Conservation (phyloP, 352 stramenopile genomes). For the Aphanomyces astaci region DNA sequence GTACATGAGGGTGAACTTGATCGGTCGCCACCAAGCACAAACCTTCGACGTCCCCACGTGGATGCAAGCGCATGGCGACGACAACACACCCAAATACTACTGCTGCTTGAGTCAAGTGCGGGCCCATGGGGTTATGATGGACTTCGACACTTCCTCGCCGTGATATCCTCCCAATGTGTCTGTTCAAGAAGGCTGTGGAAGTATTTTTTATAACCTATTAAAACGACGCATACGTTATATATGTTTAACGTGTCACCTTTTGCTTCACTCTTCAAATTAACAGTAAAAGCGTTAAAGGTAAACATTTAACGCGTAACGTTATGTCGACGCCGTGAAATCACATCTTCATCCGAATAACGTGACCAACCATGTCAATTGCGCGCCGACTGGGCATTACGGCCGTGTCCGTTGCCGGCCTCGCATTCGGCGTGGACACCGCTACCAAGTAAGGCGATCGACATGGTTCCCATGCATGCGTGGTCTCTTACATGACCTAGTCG, state of each 20-base stretch:
- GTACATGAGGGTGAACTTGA: conserved; percentile 49
- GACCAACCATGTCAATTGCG: background rate
- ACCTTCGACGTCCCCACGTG: conserved; percentile 55
- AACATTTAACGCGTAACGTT: background rate
- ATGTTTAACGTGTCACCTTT: too few species aligned
- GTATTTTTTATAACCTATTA: background rate
- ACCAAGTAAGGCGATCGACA: background rate
- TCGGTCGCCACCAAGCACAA: conserved; percentile 62
- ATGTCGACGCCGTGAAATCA: background rate
- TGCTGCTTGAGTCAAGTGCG: conserved; percentile 75
- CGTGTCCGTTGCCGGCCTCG: background rate
- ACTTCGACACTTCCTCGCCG: background rate
- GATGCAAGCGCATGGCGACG: conserved; percentile 36
- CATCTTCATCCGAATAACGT: background rate
- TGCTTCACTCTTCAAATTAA: too few species aligned
- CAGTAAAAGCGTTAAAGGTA: too few species aligned
- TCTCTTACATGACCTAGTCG: background rate
- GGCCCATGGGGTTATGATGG: conserved; percentile 35
- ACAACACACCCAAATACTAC: conserved; percentile 62
- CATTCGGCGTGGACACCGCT: background rate
- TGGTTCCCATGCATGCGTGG: background rate
- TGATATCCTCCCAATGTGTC: background rate
- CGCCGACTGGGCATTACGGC: background rate
- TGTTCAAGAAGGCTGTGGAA: background rate
- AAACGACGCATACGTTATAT: background rate